Conservation (phyloP, 78 protist species). For the Chrysochromulina tobinii region DNA sequence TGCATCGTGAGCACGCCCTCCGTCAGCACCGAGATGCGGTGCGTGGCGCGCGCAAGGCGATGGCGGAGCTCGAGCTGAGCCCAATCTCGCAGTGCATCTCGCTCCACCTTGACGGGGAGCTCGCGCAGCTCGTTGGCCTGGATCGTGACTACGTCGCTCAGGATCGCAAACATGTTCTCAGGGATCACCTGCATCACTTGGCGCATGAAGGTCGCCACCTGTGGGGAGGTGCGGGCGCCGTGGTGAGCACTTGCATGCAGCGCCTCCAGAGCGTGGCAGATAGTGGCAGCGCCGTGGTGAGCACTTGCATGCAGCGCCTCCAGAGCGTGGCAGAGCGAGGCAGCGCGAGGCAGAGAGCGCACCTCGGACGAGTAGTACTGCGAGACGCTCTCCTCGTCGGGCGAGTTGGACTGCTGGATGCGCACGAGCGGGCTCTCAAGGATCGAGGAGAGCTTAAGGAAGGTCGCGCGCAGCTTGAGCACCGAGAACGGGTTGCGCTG, state of each 20-base stretch:
- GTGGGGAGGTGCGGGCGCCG: not conserved
- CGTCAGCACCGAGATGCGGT: slow-evolving; percentile 84
- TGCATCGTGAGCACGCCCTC: slow-evolving; percentile 96
- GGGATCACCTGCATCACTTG: slow-evolving; percentile 93
- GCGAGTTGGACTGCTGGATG: slow-evolving; percentile 75
- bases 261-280: no score
- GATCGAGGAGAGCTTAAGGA: slow-evolving; percentile 90
- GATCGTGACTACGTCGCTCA: slow-evolving; percentile 78
- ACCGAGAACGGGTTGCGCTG: slow-evolving; percentile 45
- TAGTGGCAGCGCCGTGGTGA: no score
- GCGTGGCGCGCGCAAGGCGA: slow-evolving; percentile 78
- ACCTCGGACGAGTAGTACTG: slow-evolving; percentile 82
- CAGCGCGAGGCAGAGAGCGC: no score
- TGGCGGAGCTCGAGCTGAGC: slow-evolving; percentile 89
- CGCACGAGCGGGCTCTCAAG: slow-evolving; percentile 91
- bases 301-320: no score
- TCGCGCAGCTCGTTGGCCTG: slow-evolving; percentile 73
- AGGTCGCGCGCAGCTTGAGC: slow-evolving; percentile 89
- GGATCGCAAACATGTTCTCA: slow-evolving; percentile 70
- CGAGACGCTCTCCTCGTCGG: slow-evolving; percentile 86
- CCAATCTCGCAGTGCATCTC: slow-evolving; percentile 68
- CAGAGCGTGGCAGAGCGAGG: no score
- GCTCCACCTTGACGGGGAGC: slow-evolving; percentile 79
- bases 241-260: no score
- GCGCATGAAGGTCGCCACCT: slow-evolving; percentile 82